These are phyloP conservation scores for Sanguinoderma infundibulare DNA, from an alignment of 1,284 basidiomycete genomes.

Conservation along the genomic window DNA sequence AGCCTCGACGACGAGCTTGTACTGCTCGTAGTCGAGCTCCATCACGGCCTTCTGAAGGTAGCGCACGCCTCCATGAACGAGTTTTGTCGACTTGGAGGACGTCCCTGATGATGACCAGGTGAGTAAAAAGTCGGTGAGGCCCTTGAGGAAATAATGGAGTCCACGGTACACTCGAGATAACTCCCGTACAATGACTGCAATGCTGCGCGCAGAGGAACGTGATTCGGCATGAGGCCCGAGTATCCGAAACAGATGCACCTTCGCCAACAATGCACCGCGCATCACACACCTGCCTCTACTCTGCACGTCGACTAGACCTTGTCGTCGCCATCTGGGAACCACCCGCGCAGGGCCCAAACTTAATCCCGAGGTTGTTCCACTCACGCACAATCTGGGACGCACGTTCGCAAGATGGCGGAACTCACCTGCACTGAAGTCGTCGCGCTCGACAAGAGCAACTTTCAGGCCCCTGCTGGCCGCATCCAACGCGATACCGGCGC, in stretches of 20 bases:
- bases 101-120: slow-evolving; percentile 63
- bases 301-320: background rate
- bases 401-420: slow-evolving; percentile 15
- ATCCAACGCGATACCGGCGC: slow-evolving; percentile 93
- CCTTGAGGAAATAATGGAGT: background rate
- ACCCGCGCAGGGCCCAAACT: background rate
- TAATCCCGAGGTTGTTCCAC: slow-evolving; percentile 11
- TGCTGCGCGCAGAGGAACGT: background rate
- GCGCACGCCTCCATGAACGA: slow-evolving; percentile 96
- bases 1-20: slow-evolving; percentile 95
- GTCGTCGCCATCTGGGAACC: background rate
- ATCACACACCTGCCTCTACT: background rate
- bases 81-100: slow-evolving; percentile 96
- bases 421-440: slow-evolving; percentile 89
- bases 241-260: background rate
- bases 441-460: slow-evolving; percentile 92
- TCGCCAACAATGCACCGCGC: background rate
- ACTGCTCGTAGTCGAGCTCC: slow-evolving; percentile 96
- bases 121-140: background rate
- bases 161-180: background rate
- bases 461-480: slow-evolving; percentile 91
- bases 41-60: slow-evolving; percentile 97
- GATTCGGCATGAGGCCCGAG: background rate
- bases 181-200: background rate
- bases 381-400: slow-evolving; percentile 1